Evolutionary conservation across 148 eudicot genomes (phyloP).

Genomic region (Dianthus caryophyllus): DNA sequence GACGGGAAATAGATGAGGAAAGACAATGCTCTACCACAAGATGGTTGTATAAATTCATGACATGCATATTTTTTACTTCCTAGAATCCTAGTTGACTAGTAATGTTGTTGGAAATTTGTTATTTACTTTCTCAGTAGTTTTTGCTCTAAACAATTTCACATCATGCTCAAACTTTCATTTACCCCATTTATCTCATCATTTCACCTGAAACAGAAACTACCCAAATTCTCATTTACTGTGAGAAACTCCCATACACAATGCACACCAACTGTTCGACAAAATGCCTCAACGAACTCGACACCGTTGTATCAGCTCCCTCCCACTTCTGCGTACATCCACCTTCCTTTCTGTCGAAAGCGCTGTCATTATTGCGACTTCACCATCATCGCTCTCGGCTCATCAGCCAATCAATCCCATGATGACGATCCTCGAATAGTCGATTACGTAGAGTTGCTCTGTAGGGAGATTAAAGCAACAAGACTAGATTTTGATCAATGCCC

Average conservation of each 20-base stretch:
- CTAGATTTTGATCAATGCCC: constrained; percentile 36
- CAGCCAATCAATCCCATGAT: constrained; percentile 28
- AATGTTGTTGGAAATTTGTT: neutral
- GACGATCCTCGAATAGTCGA: constrained; percentile 65
- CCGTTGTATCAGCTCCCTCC: constrained; percentile 53
- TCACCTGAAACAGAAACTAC: constrained; percentile 32
- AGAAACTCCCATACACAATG: constrained; percentile 28
- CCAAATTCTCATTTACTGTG: constrained; percentile 1
- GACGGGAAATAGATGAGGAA: too few species aligned
- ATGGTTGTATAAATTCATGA: too few species aligned
- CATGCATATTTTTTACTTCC: too few species aligned
- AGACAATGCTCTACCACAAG: too few species aligned
- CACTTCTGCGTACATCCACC: constrained; percentile 84
- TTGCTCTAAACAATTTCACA: constrained; percentile 1
- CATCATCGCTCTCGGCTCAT: constrained; percentile 76
- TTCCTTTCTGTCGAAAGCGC: constrained; percentile 95
- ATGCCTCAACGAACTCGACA: constrained; percentile 37
- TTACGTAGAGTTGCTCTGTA: constrained; percentile 51
- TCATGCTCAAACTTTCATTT: constrained; percentile 42
- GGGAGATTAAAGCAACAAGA: constrained; percentile 62
- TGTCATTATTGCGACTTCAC: constrained; percentile 97
- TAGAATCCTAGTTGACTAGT: too few species aligned
- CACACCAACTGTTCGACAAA: constrained; percentile 79
- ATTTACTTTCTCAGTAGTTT: neutral
- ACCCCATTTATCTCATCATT: constrained; percentile 37